These are phyloP conservation scores for Penicillium desertorum DNA, from an alignment of 495 filamentous ascomycete genomes.

Conservation along the genomic window DNA sequence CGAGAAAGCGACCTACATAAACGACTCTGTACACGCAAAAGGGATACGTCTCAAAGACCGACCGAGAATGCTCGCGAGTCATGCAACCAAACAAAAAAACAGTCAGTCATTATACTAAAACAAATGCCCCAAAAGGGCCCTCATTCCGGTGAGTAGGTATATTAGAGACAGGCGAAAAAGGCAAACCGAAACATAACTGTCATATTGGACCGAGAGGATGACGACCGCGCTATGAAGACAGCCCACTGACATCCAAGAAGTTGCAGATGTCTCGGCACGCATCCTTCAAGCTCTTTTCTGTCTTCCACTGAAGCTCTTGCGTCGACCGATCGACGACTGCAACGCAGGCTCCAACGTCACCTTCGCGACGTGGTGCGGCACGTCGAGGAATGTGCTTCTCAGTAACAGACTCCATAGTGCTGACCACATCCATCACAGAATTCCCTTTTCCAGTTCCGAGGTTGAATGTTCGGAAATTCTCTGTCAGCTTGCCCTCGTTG, in stretches of 20 bases:
- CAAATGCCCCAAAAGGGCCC: neutral
- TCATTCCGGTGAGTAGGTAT: slow-evolving; percentile 11
- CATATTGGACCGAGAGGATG: neutral
- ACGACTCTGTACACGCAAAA: slow-evolving; percentile 1
- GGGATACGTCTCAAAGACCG: neutral
- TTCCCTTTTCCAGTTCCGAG: slow-evolving; percentile 53
- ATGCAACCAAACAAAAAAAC: slow-evolving; percentile 13
- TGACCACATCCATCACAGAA: slow-evolving; percentile 53
- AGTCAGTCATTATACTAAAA: slow-evolving; percentile 11
- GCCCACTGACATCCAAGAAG: slow-evolving; percentile 47
- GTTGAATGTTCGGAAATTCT: slow-evolving; percentile 55
- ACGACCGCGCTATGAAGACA: slow-evolving; percentile 27
- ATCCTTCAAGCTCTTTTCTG: slow-evolving; percentile 75
- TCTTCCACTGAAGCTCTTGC: slow-evolving; percentile 86
- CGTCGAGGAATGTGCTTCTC: slow-evolving; percentile 49
- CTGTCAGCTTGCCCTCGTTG: slow-evolving; percentile 36
- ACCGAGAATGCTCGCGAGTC: slow-evolving; percentile 8
- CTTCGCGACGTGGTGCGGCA: slow-evolving; percentile 70
- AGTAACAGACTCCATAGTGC: slow-evolving; percentile 46
- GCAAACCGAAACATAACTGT: slow-evolving; percentile 9
- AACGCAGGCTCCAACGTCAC: slow-evolving; percentile 79
- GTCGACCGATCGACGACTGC: slow-evolving; percentile 79
- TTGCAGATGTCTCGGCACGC: slow-evolving; percentile 84
- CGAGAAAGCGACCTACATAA: slow-evolving; percentile 1
- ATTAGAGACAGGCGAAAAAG: slow-evolving; percentile 16